Percentiles rank a stretch among this genome's conserved stretches.
Conservation (phyloP, 805 yeast species). For the Cyberlindnera veronae region DNA sequence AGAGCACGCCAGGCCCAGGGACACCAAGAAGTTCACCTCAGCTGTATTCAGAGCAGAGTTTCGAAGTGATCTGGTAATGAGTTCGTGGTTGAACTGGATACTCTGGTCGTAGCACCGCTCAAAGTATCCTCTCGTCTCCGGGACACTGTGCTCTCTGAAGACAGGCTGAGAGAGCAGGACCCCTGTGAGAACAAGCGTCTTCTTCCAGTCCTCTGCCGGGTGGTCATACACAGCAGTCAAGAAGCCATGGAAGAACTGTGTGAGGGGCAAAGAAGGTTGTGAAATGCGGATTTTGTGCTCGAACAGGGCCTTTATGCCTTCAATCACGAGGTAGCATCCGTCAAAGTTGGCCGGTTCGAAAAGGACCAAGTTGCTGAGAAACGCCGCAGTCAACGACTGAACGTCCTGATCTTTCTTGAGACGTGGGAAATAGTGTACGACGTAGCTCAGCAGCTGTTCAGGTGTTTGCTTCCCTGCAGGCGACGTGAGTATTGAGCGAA, state of each 20-base stretch:
- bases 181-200: conserved; percentile 41
- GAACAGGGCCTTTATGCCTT: conserved; percentile 42
- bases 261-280: conserved; percentile 40
- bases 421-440: conserved; percentile 43
- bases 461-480: conserved; percentile 3
- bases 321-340: conserved; percentile 39
- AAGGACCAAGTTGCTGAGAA: conserved; percentile 35
- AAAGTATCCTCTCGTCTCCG: conserved; percentile 33
- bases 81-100: conserved; percentile 29
- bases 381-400: conserved; percentile 35
- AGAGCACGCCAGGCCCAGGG: conserved; percentile 21
- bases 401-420: conserved; percentile 43
- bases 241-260: conserved; percentile 36
- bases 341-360: conserved; percentile 22
- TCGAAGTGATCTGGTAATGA: conserved; percentile 19
- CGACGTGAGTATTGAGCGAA: conserved; percentile 17
- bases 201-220: conserved; percentile 39
- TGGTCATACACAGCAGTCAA: conserved; percentile 32
- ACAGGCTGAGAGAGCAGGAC: conserved; percentile 32
- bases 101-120: conserved; percentile 33
- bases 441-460: conserved; percentile 33
- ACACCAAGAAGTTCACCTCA: conserved; percentile 19
- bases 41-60: conserved; percentile 18
- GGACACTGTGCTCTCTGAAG: conserved; percentile 33
- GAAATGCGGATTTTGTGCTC: conserved; percentile 43